phyloP scores from a whole-genome alignment of 768 basidiomycete genomes.

The Mycena crocata region DNA sequence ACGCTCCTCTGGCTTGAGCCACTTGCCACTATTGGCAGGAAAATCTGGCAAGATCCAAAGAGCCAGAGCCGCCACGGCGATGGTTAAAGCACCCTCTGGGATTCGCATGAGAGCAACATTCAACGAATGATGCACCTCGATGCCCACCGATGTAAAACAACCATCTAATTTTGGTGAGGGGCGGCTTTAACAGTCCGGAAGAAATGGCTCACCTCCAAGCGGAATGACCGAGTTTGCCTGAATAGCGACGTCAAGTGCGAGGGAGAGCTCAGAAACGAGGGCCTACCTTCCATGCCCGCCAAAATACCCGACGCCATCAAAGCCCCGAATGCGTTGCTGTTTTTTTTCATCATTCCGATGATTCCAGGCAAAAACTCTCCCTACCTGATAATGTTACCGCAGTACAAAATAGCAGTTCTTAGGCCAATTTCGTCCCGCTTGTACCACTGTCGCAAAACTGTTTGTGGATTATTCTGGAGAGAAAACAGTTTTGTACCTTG shows the following conservation, averaged over 20 bases:
- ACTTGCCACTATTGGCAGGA: conserved; percentile 73
- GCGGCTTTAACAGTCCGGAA: not conserved
- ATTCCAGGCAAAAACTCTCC: too few relatives aligned
- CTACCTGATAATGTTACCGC: conserved; percentile 78
- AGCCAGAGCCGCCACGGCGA: conserved; percentile 64
- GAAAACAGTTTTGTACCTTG: conserved; percentile 44
- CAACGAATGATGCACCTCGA: too few relatives aligned
- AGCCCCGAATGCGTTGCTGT: conserved; percentile 83
- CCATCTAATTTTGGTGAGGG: conserved; percentile 60
- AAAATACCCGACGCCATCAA: conserved; percentile 86
- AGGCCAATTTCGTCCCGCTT: conserved; percentile 79
- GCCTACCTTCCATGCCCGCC: conserved; percentile 81
- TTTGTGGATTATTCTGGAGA: not conserved
- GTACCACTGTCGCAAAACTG: conserved; percentile 66
- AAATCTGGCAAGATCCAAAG: conserved; percentile 85
- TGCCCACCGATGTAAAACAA: conserved; percentile 70
- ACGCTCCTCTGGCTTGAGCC: conserved; percentile 72
- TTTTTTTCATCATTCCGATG: not conserved
- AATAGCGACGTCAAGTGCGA: too few relatives aligned
- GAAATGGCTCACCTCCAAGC: conserved; percentile 74
- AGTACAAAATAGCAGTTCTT: conserved; percentile 77
- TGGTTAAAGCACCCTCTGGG: conserved; percentile 68
- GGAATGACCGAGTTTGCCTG: conserved; percentile 72
- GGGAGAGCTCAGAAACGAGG: too few relatives aligned
- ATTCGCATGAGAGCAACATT: not conserved